Conservation (phyloP, 1,284 basidiomycete species). For the Cutaneotrichosporon sp. region DNA sequence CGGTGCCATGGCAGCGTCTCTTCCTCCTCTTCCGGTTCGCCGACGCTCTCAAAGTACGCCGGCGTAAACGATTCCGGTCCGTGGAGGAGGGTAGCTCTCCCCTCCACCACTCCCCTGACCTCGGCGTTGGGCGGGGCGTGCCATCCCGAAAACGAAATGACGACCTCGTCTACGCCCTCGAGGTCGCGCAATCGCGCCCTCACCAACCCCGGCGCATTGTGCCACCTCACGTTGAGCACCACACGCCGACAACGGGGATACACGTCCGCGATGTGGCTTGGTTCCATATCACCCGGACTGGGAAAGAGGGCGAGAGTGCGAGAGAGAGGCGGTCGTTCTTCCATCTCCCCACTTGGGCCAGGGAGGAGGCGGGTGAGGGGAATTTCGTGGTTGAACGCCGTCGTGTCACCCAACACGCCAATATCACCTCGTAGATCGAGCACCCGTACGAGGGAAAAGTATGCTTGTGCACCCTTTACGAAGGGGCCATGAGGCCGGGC, state of each 20-base stretch:
- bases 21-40: background rate
- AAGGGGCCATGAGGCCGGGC: background rate
- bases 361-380: slow-evolving; percentile 1
- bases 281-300: background rate
- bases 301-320: slow-evolving; percentile 7
- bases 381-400: background rate
- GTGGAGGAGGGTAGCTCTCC: background rate
- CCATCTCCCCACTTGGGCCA: background rate
- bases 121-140: background rate
- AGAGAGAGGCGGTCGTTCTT: background rate
- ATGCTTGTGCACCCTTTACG: background rate
- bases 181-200: background rate
- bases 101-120: background rate
- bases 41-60: background rate
- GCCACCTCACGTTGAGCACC: background rate
- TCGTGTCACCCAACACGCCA: background rate
- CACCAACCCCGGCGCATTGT: background rate
- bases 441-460: background rate
- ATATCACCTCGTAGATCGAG: background rate
- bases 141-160: background rate
- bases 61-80: background rate
- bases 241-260: background rate
- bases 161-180: background rate
- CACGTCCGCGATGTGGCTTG: background rate
- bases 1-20: background rate